A percentile compares a stretch with the other conserved stretches of the same genome.
Conservation (phyloP, 768 basidiomycete species). For the Termitomyces sp. region DNA sequence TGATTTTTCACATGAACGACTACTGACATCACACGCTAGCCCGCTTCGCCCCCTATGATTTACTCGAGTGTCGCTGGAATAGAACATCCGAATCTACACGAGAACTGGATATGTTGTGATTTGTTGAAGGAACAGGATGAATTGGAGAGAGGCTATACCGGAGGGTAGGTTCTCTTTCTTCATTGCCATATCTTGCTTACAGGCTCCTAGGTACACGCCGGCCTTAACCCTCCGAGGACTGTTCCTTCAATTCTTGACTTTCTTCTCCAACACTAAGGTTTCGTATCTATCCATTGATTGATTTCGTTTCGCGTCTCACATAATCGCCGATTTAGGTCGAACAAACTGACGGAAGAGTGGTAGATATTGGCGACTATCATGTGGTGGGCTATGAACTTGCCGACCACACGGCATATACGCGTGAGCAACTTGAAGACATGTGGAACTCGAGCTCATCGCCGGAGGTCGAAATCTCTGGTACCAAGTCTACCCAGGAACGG, state of each 20-base stretch:
- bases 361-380: slow-evolving; percentile 17
- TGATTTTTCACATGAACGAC: neutral
- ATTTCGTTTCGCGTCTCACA: neutral
- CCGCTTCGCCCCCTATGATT: slow-evolving; percentile 34
- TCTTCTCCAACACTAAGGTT: slow-evolving; percentile 20
- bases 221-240: slow-evolving; percentile 45
- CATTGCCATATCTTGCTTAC: neutral
- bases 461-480: slow-evolving; percentile 15
- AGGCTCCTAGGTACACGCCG: slow-evolving; percentile 34
- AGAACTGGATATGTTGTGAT: slow-evolving; percentile 42
- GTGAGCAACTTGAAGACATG: slow-evolving; percentile 19
- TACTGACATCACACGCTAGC: slow-evolving; percentile 24
- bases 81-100: slow-evolving; percentile 41
- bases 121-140: slow-evolving; percentile 30
- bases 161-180: slow-evolving; percentile 27
- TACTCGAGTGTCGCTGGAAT: slow-evolving; percentile 34
- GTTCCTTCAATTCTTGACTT: slow-evolving; percentile 30
- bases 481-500: slow-evolving; percentile 3
- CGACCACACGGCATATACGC: slow-evolving; percentile 14
- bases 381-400: slow-evolving; percentile 22
- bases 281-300: neutral
- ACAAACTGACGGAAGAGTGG: slow-evolving; percentile 15
- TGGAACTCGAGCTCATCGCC: slow-evolving; percentile 27
- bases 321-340: slow-evolving; percentile 9
- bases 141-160: slow-evolving; percentile 31